Evolutionary conservation across 176 grass and related monocot species (phyloP).

Genomic region (Raddia guianensis): DNA sequence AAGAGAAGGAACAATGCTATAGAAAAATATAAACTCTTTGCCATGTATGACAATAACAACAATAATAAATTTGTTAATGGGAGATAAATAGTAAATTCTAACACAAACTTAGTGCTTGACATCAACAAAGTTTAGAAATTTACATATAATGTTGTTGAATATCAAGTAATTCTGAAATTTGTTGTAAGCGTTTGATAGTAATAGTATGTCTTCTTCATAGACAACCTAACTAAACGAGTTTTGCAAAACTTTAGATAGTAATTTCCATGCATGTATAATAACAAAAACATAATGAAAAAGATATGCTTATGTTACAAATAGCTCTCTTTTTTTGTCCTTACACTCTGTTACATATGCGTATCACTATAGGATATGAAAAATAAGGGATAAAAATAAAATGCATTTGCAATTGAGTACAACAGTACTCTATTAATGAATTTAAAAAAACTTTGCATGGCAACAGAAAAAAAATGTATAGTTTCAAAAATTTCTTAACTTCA

Average conservation of each 20-base stretch:
- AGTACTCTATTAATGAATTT: neutral
- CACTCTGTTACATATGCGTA: too few relatives aligned
- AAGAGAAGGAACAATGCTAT: neutral
- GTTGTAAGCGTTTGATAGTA: neutral
- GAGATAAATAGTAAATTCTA: neutral
- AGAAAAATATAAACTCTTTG: neutral
- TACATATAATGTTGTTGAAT: neutral
- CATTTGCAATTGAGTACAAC: neutral
- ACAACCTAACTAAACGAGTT: neutral
- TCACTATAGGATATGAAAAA: neutral
- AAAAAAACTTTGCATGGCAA: neutral
- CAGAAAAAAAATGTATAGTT: neutral
- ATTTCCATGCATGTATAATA: neutral
- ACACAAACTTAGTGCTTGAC: neutral
- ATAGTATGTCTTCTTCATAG: neutral
- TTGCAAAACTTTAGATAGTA: neutral
- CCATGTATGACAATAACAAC: neutral
- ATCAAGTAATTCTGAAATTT: neutral
- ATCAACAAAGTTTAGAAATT: slow-evolving; percentile 2
- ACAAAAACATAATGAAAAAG: neutral
- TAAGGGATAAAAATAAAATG: neutral
- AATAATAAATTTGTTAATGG: neutral
- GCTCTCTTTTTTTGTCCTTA: too few relatives aligned
- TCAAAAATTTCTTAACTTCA: neutral
- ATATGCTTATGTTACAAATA: too few relatives aligned